phyloP scores from a whole-genome alignment of 768 basidiomycete species.

The Cystofilobasidium macerans region DNA sequence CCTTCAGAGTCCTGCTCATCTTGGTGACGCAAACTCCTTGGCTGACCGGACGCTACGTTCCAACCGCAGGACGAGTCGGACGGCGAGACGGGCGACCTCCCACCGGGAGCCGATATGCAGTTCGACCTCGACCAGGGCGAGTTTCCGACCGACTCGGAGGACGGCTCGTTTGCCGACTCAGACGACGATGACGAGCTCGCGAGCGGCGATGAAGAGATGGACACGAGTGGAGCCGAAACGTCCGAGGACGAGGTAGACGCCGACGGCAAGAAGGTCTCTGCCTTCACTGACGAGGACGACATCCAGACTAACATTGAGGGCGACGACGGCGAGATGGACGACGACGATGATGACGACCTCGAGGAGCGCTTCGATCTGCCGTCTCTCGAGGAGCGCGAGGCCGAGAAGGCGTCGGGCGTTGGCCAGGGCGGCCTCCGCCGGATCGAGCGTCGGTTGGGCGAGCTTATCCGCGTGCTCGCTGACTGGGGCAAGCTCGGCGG shows the following conservation, averaged over 20 bases:
- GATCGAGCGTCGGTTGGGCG: slow-evolving; percentile 38
- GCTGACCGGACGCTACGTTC: no score
- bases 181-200: slow-evolving; percentile 38
- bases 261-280: slow-evolving; percentile 34
- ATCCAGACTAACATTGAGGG: slow-evolving; percentile 23
- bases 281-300: slow-evolving; percentile 35
- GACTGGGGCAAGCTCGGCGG: slow-evolving; percentile 36
- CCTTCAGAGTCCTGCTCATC: no score
- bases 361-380: slow-evolving; percentile 53
- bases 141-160: slow-evolving; percentile 26
- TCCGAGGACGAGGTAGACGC: slow-evolving; percentile 45
- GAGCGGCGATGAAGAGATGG: slow-evolving; percentile 39
- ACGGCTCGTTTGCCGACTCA: slow-evolving; percentile 29
- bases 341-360: slow-evolving; percentile 24
- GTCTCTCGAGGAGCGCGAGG: slow-evolving; percentile 58
- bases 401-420: slow-evolving; percentile 57
- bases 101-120: slow-evolving; percentile 22
- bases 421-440: slow-evolving; percentile 50
- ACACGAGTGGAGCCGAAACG: slow-evolving; percentile 40
- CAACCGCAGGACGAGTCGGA: slow-evolving; percentile 2
- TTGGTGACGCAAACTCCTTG: no score
- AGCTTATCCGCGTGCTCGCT: slow-evolving; percentile 36
- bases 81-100: slow-evolving; percentile 22
- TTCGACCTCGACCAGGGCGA: slow-evolving; percentile 27
- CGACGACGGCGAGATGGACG: slow-evolving; percentile 41